Base-by-base conservation (phyloP, 2,329 filamentous ascomycete species). In the Neonectria sp. region DNA sequence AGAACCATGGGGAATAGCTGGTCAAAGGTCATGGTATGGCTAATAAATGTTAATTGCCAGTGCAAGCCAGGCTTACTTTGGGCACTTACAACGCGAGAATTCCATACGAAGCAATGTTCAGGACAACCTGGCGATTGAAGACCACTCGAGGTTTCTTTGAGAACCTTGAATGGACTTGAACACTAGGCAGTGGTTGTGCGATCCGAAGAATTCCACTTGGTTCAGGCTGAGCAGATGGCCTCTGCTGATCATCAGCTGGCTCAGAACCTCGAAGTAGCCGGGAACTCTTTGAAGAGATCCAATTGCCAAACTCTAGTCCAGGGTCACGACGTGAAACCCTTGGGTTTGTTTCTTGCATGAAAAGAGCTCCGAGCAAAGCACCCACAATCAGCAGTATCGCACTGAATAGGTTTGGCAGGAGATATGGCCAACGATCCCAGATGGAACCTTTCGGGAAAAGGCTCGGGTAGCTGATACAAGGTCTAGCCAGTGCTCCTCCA, bases 21-120 rank as follows among this genome's bases (percentile, higher is more conserved):
- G 81, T 99, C 96, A 74, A 97, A 96, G 0, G 95, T 97, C 82
- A 99, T 98, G 12, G 95, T 98, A 83, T 98, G 95, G 83, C 95
- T 97, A 76, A 37, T n/a, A 68, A 31, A 27, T 33, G 15, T 29
- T 45, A 63, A 55, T 76, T 65, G 75, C 68, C 8, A 21, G 49
- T 33, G 2, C 11, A 4, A 8, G 2, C 13, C 24, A 37, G 12
- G 33, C 15, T 1, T 15, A 7, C 6, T 29, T 15, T 9, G 12
- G 2, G 12, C 24, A 91, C 94, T 89, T 87, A 97, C 95, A 97
- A 98, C 69, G 95, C 95, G 64, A 98, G 86, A 75, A 98, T 94
- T 51, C 95, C 95, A 79, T 97, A 97, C 57, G 93, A 94, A 65
- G 95, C 83, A 71, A 98, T 97, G 77, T 95, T 96, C 76, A 97